Evolutionary conservation across 2,329 filamentous ascomycete genomes (phyloP), one percentile per base, ranked within the genome.

Genomic region (Aspergillus uvarum): DNA sequence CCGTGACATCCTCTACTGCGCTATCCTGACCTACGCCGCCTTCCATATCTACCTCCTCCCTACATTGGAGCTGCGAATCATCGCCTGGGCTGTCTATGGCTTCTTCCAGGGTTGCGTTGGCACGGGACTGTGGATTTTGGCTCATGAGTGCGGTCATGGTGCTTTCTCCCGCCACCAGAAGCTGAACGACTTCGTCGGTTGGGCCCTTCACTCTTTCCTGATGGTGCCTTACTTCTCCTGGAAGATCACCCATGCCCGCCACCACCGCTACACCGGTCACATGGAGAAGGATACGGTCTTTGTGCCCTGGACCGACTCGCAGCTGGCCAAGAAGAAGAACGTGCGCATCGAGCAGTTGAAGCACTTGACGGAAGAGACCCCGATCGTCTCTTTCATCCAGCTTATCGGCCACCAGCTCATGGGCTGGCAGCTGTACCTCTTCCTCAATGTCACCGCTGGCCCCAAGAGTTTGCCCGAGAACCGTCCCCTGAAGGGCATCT

Each of bases 161-260:
- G 86, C 87, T 51, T 88, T 90, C 72, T 88, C 85, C n/a, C 73
- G 77, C 22, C 80, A 83, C 72, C 77, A 77, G 51, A 71, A 66
- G 32, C 70, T 89, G 64, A 90, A 90, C 73, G 82, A 88, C 68
- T 72, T 81, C 16, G 78, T 87, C 58, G 88, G 88, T 61, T 88
- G 87, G 79, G 71, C 83, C 52, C 75, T 86, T n/a, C 88, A 91
- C 80, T 88, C 85, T 6, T 79, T 82, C 60, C 80, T 90, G 44
- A 74, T 88, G 63, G 87, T 89, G 2, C 89, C 89, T 3, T 91
- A 87, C 77, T 90, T 89, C 78, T 86, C 84, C 52, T 91, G 88
- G 88, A 87, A 89, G 77, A 86, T 86, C 72, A 87, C 84, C 32
- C 89, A 91, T 74, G 82, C 83, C 60, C 83, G 87, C 54, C 89